Evolutionary conservation across 1,284 basidiomycete species (phyloP), one percentile per base, ranked within the genome.

Genomic region (Neonothopanus nambi): DNA sequence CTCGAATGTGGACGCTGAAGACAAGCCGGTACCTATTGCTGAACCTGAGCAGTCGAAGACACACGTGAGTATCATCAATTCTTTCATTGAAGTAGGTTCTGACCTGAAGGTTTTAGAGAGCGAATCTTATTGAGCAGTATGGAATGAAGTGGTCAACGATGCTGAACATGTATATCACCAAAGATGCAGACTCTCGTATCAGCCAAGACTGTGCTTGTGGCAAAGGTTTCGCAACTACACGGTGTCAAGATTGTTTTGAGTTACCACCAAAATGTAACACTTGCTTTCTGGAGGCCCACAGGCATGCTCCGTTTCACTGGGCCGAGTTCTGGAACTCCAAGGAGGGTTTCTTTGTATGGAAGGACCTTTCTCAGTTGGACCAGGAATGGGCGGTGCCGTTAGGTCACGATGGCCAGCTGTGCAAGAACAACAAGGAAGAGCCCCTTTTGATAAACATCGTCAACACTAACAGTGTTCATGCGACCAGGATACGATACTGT

Each of bases 201-300:
- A 20, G 41, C 9, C 6, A 7, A 5, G 23, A 39, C 20, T 48
- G 46, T 20, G 3, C 33, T 4, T 48, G 46, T 35, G 44, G 30
- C 3, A 21, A 13, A 4, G 33, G 35, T 2, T 11, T n/a, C n/a
- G 3, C 4, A 38, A 12, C 5, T 12, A 20, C 21, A 3, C 55
- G 9, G 43, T 57, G 30, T 56, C 54, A 36, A 47, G 59, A 52
- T 18, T 47, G 38, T 52, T 55, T 55, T n/a, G 24, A 45, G 12
- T 52, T 50, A 26, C 21, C n/a, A 17, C 24, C 45, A 13, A 20
- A 44, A 20, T 62, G 58, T 26, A 28, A 41, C 5, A 39, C 56
- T 3, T 64, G 62, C 52, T 64, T 60, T 30, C 52, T 62, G 37
- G 24, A 38, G 7, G 35, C 7, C 1, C 40, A 42, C 40, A n/a